phyloP scores from a whole-genome alignment of 371 early-diverging fungal species.

The Apophysomyces elegans region DNA sequence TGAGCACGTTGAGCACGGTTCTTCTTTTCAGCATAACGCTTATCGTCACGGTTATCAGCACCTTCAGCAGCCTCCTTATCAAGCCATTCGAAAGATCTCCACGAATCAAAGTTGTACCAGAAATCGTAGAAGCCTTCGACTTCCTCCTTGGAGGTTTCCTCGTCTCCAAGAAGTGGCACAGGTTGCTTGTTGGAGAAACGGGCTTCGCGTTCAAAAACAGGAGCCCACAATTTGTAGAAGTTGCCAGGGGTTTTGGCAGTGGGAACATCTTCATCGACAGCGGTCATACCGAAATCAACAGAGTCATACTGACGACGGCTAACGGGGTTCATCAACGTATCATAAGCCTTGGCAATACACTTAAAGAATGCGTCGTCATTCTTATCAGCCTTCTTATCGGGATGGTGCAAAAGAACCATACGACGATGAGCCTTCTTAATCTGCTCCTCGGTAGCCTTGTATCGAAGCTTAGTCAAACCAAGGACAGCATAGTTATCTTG shows the following conservation, averaged over 20 bases:
- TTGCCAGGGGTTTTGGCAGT: conserved; percentile 80
- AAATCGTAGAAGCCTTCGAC: conserved; percentile 97
- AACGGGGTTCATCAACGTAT: conserved; percentile 90
- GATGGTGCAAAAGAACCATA: conserved; percentile 88
- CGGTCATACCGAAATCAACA: conserved; percentile 78
- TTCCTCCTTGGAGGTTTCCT: conserved; percentile 71
- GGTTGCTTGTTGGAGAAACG: conserved; percentile 92
- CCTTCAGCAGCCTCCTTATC: conserved; percentile 96
- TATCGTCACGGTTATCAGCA: conserved; percentile 93
- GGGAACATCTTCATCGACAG: conserved; percentile 59
- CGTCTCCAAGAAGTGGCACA: conserved; percentile 83
- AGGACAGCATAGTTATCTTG: conserved; percentile 91
- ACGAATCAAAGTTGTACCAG: conserved; percentile 96
- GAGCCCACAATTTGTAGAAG: conserved; percentile 88
- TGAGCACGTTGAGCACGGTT: conserved; percentile 93
- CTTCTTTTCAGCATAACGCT: conserved; percentile 93
- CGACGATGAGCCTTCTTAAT: conserved; percentile 84
- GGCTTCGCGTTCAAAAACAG: conserved; percentile 90
- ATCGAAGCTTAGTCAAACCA: conserved; percentile 81
- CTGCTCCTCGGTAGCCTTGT: conserved; percentile 82
- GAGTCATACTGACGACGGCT: conserved; percentile 98
- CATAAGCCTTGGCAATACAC: conserved; percentile 97
- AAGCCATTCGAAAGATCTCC: conserved; percentile 97
- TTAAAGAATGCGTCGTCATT: conserved; percentile 97
- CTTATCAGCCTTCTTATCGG: conserved; percentile 89